Percentiles rank a stretch among this genome's conserved stretches.
These are phyloP conservation scores for Phytophthora pinifolia DNA, from an alignment of 352 stramenopile species.

Conservation along the genomic window DNA sequence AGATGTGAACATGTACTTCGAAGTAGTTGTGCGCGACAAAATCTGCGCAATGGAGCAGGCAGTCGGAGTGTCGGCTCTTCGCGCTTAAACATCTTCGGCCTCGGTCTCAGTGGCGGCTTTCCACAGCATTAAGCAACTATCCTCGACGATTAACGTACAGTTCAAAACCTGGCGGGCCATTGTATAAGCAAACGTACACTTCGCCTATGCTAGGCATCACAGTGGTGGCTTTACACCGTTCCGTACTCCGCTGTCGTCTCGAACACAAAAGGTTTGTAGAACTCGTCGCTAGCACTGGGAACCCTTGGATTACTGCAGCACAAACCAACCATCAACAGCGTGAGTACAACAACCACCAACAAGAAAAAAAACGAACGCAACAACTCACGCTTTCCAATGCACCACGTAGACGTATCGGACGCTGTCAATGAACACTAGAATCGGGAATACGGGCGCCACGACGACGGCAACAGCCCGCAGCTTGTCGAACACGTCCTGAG, in stretches of 20 bases:
- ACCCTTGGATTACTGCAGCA: constrained; percentile 12
- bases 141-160: not conserved
- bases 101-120: too few species aligned
- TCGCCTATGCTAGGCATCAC: constrained; percentile 12
- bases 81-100: too few species aligned
- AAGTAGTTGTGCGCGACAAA: too few species aligned
- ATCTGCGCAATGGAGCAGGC: too few species aligned
- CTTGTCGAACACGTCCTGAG: constrained; percentile 46
- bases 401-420: constrained; percentile 46
- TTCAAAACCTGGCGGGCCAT: constrained; percentile 20
- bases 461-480: constrained; percentile 47
- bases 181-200: constrained; percentile 37
- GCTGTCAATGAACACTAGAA: constrained; percentile 44
- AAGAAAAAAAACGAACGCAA: not conserved
- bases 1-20: too few species aligned
- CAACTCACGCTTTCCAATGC: constrained; percentile 50
- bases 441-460: constrained; percentile 46
- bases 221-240: constrained; percentile 34
- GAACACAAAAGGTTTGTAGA: constrained; percentile 50
- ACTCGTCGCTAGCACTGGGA: constrained; percentile 34
- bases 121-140: not conserved
- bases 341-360: not conserved
- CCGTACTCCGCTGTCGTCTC: constrained; percentile 55
- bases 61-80: too few species aligned
- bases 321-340: constrained; percentile 2